Base-by-base conservation (phyloP, 1,284 basidiomycete species). In the Peniophora sp. region DNA sequence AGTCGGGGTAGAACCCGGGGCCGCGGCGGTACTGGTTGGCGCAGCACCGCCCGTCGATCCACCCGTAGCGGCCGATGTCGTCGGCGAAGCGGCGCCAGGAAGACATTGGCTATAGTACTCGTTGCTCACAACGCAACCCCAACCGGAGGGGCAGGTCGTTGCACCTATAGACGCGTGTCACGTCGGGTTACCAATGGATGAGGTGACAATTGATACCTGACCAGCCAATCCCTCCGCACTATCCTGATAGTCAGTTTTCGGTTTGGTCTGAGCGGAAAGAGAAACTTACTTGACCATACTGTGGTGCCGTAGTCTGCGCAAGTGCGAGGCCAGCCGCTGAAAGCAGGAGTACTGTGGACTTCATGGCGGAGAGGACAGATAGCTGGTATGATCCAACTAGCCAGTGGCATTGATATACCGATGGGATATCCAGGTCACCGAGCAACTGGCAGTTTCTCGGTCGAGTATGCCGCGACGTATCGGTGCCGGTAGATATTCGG, bases 81-180 rank as follows among this genome's bases (percentile, higher is more conserved):
- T 49, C 14, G 61, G 58, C 9, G 58, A 50, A 23, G 51, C 43
- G 11, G 59, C 51, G 17, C 44, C 48, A 8, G 51, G 48, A 23
- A 49, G 44, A 23, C 47, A 79, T 58, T 79, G 74, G 1, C 70
- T 76, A 61, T 78, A 78, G 58, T 72, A 79, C 2, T 60, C 53
- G 58, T 73, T 78, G 5, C 66, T 62, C 34, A 63, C 60, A 1
- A 66, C 72, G 62, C 79, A 81, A 9, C 64, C 62, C 70, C 72
- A 79, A 27, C 77, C 75, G 8, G 64, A 61, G 3, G 72, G 66
- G 54, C 76, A 79, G 2, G 64, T 56, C 1, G 76, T 79, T 2
- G 76, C 59, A 12, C 78, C 78, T 8, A 70, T 68, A 75, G 18
- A 17, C 15, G 37, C 8, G 15, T 17, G 37, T 41, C 37, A 41